Conservation (phyloP, 2,329 filamentous ascomycete species). For the Microsporum audouinii region DNA sequence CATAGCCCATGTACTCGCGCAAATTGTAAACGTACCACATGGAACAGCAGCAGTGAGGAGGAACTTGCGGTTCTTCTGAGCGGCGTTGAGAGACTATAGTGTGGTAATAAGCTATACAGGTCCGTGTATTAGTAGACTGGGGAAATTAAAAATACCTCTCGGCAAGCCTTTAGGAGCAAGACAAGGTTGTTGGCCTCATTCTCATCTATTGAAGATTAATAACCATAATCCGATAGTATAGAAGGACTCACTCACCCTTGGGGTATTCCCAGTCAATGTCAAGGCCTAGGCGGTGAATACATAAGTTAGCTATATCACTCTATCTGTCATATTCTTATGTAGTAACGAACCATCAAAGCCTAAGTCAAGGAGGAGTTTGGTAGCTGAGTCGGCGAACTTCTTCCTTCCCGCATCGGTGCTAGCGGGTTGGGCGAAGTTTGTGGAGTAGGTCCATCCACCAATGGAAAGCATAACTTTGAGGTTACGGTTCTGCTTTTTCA, state of each 20-base stretch:
- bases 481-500: slow-evolving; percentile 64
- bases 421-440: slow-evolving; percentile 63
- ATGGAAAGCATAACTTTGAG: slow-evolving; percentile 72
- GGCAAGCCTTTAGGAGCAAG: slow-evolving; percentile 32
- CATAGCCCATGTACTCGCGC: neutral
- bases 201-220: slow-evolving; percentile 25
- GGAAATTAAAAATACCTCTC: slow-evolving; percentile 23
- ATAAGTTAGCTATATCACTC: neutral
- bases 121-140: neutral
- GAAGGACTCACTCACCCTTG: slow-evolving; percentile 19
- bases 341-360: slow-evolving; percentile 49
- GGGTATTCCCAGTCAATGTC: slow-evolving; percentile 42
- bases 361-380: slow-evolving; percentile 64
- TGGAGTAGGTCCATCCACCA: slow-evolving; percentile 67
- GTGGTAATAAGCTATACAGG: neutral
- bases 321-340: neutral
- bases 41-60: slow-evolving; percentile 41
- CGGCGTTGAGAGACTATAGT: slow-evolving; percentile 5
- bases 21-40: slow-evolving; percentile 24
- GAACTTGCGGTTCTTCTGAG: slow-evolving; percentile 30
- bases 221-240: neutral
- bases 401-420: slow-evolving; percentile 50
- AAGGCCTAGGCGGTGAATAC: slow-evolving; percentile 20
- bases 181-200: slow-evolving; percentile 35
- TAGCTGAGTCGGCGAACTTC: slow-evolving; percentile 58